Percentiles rank a stretch among this genome's conserved stretches.
These are phyloP conservation scores for Capronia americana DNA, from an alignment of 2,329 filamentous ascomycete genomes.

Conservation along the genomic window DNA sequence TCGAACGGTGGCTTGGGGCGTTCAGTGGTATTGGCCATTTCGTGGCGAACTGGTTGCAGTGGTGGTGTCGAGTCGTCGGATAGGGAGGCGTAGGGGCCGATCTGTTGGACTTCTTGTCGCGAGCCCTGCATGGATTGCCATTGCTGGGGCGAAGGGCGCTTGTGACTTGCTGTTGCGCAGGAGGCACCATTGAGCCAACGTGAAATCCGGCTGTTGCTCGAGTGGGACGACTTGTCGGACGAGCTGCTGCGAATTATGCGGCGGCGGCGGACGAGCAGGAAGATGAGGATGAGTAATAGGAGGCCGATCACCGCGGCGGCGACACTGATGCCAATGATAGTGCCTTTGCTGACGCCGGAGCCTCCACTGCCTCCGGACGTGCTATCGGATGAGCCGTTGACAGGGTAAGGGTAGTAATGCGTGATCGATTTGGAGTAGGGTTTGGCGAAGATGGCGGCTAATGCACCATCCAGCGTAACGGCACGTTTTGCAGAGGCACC, in stretches of 20 bases:
- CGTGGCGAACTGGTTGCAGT: slow-evolving; percentile 28
- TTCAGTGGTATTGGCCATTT: slow-evolving; percentile 36
- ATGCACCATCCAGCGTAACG: slow-evolving; percentile 46
- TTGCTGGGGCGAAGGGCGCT: slow-evolving; percentile 15
- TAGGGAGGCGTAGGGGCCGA: slow-evolving; percentile 12
- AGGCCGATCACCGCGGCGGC: slow-evolving; percentile 62
- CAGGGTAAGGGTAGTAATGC: slow-evolving; percentile 67
- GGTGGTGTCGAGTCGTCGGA: slow-evolving; percentile 26
- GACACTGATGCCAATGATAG: slow-evolving; percentile 68
- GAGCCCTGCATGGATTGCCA: slow-evolving; percentile 17
- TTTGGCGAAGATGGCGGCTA: slow-evolving; percentile 61
- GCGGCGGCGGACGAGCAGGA: slow-evolving; percentile 60
- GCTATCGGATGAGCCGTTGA: slow-evolving; percentile 37
- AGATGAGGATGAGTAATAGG: slow-evolving; percentile 57
- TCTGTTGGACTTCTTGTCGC: slow-evolving; percentile 24
- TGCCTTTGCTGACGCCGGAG: slow-evolving; percentile 48
- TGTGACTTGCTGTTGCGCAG: slow-evolving; percentile 11
- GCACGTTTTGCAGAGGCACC: slow-evolving; percentile 41
- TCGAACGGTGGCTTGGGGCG: slow-evolving; percentile 36
- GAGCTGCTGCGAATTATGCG: slow-evolving; percentile 33
- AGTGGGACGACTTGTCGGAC: slow-evolving; percentile 31
- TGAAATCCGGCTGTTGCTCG: slow-evolving; percentile 30
- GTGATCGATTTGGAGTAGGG: slow-evolving; percentile 63
- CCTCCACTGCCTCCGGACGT: slow-evolving; percentile 10
- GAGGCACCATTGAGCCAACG: slow-evolving; percentile 35